Percentiles rank a stretch among this genome's conserved stretches.
Evolutionary conservation across 164 flowering plant genomes (phyloP).

Genomic region (Aristolochia californica): DNA sequence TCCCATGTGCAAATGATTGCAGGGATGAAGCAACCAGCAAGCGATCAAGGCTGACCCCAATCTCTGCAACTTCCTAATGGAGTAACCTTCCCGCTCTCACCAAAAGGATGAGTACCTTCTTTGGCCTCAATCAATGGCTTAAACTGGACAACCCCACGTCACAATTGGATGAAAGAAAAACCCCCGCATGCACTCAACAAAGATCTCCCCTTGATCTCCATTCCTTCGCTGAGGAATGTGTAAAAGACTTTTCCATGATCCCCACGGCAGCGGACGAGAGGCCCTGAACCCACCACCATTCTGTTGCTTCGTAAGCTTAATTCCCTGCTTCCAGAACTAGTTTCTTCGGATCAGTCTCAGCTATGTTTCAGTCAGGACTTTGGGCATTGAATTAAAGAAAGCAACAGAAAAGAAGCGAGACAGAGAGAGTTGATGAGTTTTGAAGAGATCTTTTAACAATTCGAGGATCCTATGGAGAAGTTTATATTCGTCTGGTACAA

Average conservation of each 20-base stretch:
- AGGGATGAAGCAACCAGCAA: conserved; percentile 11
- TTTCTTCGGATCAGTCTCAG: too few relatives aligned
- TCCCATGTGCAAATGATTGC: conserved; percentile 48
- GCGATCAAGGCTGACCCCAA: conserved; percentile 41
- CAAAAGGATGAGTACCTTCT: conserved; percentile 8
- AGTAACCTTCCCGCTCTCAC: conserved; percentile 3
- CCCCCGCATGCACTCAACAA: not conserved
- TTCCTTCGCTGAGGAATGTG: not conserved
- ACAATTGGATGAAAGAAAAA: not conserved
- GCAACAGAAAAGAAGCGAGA: too few relatives aligned
- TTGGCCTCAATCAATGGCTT: not conserved
- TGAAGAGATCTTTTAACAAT: too few relatives aligned
- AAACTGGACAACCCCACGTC: not conserved
- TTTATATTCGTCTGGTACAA: not conserved
- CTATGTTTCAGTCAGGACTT: too few relatives aligned
- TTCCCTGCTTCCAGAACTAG: too few relatives aligned
- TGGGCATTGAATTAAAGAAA: too few relatives aligned
- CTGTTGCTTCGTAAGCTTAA: too few relatives aligned
- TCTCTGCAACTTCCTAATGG: not conserved
- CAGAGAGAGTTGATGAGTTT: too few relatives aligned
- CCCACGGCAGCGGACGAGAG: too few relatives aligned
- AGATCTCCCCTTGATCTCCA: too few relatives aligned
- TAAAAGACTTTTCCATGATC: not conserved
- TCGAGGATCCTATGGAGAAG: not conserved
- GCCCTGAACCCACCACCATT: too few relatives aligned